Evolutionary conservation across 1,284 basidiomycete species (phyloP), one percentile per base, ranked within the genome.

Genomic region (Trametes sp.): DNA sequence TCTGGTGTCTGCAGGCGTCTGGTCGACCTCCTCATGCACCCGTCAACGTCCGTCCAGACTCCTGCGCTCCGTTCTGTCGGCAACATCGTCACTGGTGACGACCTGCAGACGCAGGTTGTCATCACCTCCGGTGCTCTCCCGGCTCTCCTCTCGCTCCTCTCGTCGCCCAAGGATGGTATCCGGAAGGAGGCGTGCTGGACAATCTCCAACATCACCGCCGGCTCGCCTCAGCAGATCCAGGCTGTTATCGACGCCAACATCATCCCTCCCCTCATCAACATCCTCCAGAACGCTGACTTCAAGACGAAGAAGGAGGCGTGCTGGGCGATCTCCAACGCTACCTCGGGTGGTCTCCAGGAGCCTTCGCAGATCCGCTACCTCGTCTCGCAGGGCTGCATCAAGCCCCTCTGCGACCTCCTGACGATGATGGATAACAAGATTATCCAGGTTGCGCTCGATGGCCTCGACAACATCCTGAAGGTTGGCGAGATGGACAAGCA

Each of bases 351-450:
- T 70, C 87, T 99, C 28, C 95, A 98, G 72, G 96, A 99, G 76
- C 98, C 98, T 52, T 83, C 90, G 51, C 98, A 99, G 80, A 99
- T 99, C 73, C 94, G 98, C 59, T 99, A 99, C 80, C 93, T 99
- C 61, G 98, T 99, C 65, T 86, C 87, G 29, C 97, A 99, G 77
- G 98, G 98, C 48, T 98, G 96, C 83, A 98, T 99, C 82, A 98
- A 98, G 81, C 98, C 98, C 24, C 84, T 99, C 57, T 99, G 98
- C 76, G 97, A 99, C 74, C 82, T 99, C 48, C 84, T 99, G 59
- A 92, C 89, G 49, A 96, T 95, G 82, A 96, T 98, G 94, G 98
- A 99, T 82, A 99, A 99, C 87, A 99, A 99, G 84, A 98, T 99
- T 73, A 99, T 99, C 72, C 98, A 99, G 81, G 95, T 98, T 50